Base-by-base conservation (phyloP, 805 yeast genomes). In the Cyberlindnera suaveolens region DNA sequence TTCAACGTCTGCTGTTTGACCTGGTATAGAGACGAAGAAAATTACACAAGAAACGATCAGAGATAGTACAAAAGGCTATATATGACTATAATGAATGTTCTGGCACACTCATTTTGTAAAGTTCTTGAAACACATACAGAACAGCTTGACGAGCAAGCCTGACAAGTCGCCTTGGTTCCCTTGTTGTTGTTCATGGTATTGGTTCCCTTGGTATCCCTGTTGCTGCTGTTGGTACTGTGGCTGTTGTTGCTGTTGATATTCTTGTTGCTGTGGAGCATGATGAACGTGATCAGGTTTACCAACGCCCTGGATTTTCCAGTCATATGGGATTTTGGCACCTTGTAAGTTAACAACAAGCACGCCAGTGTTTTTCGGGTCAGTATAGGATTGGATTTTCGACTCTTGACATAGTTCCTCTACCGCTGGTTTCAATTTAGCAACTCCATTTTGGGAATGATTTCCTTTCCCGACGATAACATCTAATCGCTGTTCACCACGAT, bases 391-490 rank as follows among this genome's bases (percentile, higher is more conserved):
- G 50, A 90, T 71, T 20, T 77, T 67, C 35, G 82, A 77, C 52
- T 86, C 84, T 30, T 66, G 58, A 63, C 96, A 88, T 57, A 87
- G 64, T 39, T 77, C 74, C 57, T 87, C 93, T 16, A 89, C 78
- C 0, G 96, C 96, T 2, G 97, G 97, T 62, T 83, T 85, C 53
- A 91, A 65, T 62, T 89, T 90, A 34, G 96, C 90, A 41, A 87
- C 76, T 13, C 95, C 95, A 51, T 79, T 71, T 41, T 74, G 71
- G 1, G 96, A 86, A 61, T 90, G 98, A 34, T 79, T 58, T 7
- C 97, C 98, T 63, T 91, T 91, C 9, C 98, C 98, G 9, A 89
- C 97, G 61, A 91, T 90, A 17, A 88, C 93, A 49, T 79, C 77
- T 36, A 91, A 66, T 39, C 74, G 77, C 3, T 74, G 62, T 57